Percentiles rank a stretch among this genome's conserved stretches.
Evolutionary conservation across 225 moss, liverwort and hornwort genomes (phyloP).

Genomic region (Pleurozium schreberi): DNA sequence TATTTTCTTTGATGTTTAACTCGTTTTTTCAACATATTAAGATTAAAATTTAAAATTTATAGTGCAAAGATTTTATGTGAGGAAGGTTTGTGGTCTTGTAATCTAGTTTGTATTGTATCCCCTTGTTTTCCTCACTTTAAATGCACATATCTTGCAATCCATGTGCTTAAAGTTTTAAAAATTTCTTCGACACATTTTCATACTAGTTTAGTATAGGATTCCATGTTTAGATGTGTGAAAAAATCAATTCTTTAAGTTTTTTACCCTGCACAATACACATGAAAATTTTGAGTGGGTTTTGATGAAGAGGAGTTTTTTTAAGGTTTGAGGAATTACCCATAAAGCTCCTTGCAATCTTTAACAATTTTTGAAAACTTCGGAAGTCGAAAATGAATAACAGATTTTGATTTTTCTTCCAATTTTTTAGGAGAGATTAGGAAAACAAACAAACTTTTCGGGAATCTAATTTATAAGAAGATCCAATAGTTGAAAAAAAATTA

Average conservation of each 20-base stretch:
- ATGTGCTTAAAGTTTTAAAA: neutral
- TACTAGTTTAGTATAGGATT: neutral
- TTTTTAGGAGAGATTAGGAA: too few relatives aligned
- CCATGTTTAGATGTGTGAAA: too few relatives aligned
- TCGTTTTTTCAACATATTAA: neutral
- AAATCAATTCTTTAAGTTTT: neutral
- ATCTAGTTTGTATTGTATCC: neutral
- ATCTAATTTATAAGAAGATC: too few relatives aligned
- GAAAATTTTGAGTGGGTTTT: neutral
- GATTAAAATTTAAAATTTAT: neutral
- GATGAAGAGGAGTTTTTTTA: too few relatives aligned
- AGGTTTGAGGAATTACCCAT: accelerated
- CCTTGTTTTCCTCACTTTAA: accelerated
- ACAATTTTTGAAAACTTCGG: too few relatives aligned
- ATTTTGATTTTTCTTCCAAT: too few relatives aligned
- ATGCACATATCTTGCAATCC: neutral
- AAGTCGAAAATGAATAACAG: too few relatives aligned
- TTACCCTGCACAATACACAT: neutral
- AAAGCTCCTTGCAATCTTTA: neutral
- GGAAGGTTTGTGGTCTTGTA: neutral
- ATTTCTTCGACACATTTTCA: neutral
- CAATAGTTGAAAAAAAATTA: too few relatives aligned
- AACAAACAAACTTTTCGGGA: too few relatives aligned
- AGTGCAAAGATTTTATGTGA: neutral
- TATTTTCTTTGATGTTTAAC: neutral